These are phyloP conservation scores for Neurospora intermedia DNA, from an alignment of 495 filamentous ascomycete species.

Conservation along the genomic window DNA sequence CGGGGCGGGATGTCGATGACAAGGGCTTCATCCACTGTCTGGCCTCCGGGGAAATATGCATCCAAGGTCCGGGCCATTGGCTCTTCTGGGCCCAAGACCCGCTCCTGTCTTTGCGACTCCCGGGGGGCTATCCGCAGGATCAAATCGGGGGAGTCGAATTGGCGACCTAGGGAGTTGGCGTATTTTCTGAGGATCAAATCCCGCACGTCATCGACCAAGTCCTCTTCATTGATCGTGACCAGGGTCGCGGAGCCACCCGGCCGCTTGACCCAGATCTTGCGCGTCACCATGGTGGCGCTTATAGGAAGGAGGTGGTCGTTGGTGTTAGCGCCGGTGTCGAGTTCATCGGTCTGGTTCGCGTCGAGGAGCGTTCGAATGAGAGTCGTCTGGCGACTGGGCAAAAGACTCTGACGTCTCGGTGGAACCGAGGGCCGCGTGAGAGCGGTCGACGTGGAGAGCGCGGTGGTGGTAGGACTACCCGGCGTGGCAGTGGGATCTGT, in stretches of 20 bases:
- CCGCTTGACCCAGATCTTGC: slow-evolving; percentile 92
- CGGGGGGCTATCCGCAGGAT: slow-evolving; percentile 78
- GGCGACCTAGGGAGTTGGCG: slow-evolving; percentile 77
- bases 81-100: slow-evolving; percentile 77
- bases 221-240: slow-evolving; percentile 75
- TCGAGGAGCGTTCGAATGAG: slow-evolving; percentile 37
- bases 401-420: slow-evolving; percentile 34
- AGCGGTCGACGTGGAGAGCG: slow-evolving; percentile 12
- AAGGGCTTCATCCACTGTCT: slow-evolving; percentile 81
- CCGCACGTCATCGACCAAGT: slow-evolving; percentile 88
- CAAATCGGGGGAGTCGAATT: slow-evolving; percentile 84
- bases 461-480: slow-evolving; percentile 3
- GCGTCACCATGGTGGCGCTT: slow-evolving; percentile 46
- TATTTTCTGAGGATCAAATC: slow-evolving; percentile 92
- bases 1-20: slow-evolving; percentile 76
- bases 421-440: slow-evolving; percentile 16
- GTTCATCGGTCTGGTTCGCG: slow-evolving; percentile 21
- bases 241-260: slow-evolving; percentile 75
- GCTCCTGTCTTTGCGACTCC: slow-evolving; percentile 65
- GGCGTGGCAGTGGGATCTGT: background rate
- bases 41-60: slow-evolving; percentile 77
- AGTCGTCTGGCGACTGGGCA: slow-evolving; percentile 36
- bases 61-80: slow-evolving; percentile 69
- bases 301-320: slow-evolving; percentile 29
- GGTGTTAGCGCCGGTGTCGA: slow-evolving; percentile 18